phyloP scores from a whole-genome alignment of 768 basidiomycete genomes.

The Leucosporidium yakuticum region DNA sequence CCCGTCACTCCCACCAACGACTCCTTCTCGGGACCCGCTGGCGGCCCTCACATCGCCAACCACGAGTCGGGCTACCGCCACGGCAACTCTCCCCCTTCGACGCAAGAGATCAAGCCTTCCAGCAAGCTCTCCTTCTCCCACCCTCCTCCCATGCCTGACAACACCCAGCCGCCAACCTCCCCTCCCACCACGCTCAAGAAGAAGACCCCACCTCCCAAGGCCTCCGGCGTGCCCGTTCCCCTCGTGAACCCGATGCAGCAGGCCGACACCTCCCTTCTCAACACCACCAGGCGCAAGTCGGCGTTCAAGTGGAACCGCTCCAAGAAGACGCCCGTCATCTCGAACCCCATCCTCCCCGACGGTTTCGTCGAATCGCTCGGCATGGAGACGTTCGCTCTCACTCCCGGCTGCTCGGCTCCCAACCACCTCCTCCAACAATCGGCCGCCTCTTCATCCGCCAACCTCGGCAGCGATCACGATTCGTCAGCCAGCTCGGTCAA shows the following conservation, averaged over 20 bases:
- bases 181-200: slow-evolving; percentile 13
- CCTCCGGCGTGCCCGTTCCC: neutral
- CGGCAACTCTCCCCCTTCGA: neutral
- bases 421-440: neutral
- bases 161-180: neutral
- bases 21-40: neutral
- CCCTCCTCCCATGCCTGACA: neutral
- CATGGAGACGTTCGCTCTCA: slow-evolving; percentile 30
- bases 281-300: slow-evolving; percentile 1
- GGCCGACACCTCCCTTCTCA: neutral
- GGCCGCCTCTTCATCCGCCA: no score
- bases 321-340: slow-evolving; percentile 21
- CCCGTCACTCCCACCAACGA: slow-evolving; percentile 16
- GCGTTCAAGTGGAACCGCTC: slow-evolving; percentile 8
- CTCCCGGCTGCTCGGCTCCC: slow-evolving; percentile 21
- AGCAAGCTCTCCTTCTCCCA: neutral
- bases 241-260: neutral
- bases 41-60: neutral
- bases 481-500: no score
- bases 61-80: slow-evolving; percentile 1
- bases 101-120: neutral
- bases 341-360: slow-evolving; percentile 29
- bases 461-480: no score
- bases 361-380: slow-evolving; percentile 34
- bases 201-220: neutral